Conservation (phyloP, 805 yeast genomes). For the Ogataea nitratoaversa region DNA sequence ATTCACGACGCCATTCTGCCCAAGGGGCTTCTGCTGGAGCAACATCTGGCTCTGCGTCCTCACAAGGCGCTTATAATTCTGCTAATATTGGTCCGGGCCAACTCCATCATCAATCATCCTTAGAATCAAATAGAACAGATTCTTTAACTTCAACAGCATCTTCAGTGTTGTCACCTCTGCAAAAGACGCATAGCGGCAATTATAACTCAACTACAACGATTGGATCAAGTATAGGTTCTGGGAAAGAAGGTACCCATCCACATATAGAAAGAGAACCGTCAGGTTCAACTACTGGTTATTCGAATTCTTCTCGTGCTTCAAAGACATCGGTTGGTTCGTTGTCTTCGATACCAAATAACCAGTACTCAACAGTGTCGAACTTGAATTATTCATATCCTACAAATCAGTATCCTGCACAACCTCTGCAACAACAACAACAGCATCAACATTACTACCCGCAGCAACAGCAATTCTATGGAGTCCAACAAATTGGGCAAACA, state of each 20-base stretch:
- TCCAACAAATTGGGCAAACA: background rate
- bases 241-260: background rate
- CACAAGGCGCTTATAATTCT: background rate
- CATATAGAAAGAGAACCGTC: background rate
- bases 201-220: background rate
- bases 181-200: background rate
- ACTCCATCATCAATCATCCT: slow-evolving; percentile 1
- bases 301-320: background rate
- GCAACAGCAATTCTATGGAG: background rate
- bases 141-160: slow-evolving; percentile 4
- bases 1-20: slow-evolving; percentile 3
- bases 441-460: slow-evolving; percentile 12
- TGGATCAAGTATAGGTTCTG: background rate
- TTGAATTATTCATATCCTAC: slow-evolving; percentile 2
- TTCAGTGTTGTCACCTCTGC: slow-evolving; percentile 4
- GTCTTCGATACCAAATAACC: background rate
- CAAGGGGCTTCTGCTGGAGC: background rate
- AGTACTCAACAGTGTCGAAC: slow-evolving; percentile 1
- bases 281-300: background rate
- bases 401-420: slow-evolving; percentile 5
- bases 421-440: slow-evolving; percentile 13
- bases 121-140: slow-evolving; percentile 1
- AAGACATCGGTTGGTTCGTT: slow-evolving; percentile 3
- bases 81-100: background rate
- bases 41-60: background rate